Evolutionary conservation across 257 asterid species (phyloP).

Genomic region (Scutellaria minor): DNA sequence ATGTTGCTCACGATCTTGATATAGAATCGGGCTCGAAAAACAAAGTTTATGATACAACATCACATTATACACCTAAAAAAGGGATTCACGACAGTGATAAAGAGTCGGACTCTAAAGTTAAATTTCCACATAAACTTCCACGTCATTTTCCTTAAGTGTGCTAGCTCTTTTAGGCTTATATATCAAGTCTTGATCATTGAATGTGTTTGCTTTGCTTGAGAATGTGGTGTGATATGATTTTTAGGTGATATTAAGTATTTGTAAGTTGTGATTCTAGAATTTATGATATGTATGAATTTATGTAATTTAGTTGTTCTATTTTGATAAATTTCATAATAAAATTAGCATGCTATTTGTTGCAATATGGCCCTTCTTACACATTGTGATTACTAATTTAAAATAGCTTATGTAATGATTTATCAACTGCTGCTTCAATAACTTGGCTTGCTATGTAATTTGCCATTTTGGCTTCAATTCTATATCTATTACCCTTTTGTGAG

Average conservation of each 20-base stretch:
- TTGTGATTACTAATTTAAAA: not conserved
- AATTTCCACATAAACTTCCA: not conserved
- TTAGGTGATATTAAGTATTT: not conserved
- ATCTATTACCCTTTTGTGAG: not conserved
- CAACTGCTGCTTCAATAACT: not conserved
- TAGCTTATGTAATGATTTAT: not conserved
- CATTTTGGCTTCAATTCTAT: not conserved
- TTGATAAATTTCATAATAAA: not conserved
- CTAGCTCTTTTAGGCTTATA: not conserved
- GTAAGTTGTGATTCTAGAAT: not conserved
- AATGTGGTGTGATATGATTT: not conserved
- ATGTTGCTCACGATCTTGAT: not conserved
- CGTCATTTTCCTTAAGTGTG: not conserved
- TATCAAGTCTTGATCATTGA: not conserved
- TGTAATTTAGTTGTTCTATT: not conserved
- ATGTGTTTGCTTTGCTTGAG: slow-evolving; percentile 4
- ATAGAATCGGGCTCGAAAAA: not conserved
- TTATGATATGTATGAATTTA: not conserved
- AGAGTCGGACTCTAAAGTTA: not conserved
- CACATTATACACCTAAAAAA: not conserved
- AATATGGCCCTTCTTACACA: not conserved
- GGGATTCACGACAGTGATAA: not conserved
- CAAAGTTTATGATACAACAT: not conserved
- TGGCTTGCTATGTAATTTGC: not conserved
- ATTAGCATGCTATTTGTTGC: not conserved